phyloP scores from a whole-genome alignment of 1,139 yeast genomes.

The Geotrichum candidum region DNA sequence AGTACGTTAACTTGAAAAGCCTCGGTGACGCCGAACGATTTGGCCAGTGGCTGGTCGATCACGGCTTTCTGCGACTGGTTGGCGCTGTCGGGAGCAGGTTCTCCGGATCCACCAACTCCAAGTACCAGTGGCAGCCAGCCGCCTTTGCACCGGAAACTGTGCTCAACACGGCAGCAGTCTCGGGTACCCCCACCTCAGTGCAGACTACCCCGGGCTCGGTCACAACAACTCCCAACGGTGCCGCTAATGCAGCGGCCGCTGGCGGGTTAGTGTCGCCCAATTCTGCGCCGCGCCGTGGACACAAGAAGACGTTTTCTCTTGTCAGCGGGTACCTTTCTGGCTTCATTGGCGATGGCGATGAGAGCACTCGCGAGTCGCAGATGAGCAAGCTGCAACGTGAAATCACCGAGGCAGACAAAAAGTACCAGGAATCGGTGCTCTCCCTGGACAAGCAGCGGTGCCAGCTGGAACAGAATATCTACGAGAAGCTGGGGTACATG shows the following conservation, averaged over 20 bases:
- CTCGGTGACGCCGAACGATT: constrained; percentile 55
- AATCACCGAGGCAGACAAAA: constrained; percentile 43
- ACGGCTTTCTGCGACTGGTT: constrained; percentile 61
- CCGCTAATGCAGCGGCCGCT: not conserved
- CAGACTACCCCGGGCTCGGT: not conserved
- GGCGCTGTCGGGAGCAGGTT: constrained; percentile 56
- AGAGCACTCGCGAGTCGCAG: constrained; percentile 12
- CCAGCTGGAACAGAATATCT: constrained; percentile 59
- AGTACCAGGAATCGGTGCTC: constrained; percentile 49
- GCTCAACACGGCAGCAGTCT: not conserved
- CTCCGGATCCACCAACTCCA: constrained; percentile 70
- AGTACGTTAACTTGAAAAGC: constrained; percentile 27
- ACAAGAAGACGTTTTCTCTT: constrained; percentile 2
- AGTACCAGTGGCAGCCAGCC: constrained; percentile 74
- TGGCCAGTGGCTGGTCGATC: constrained; percentile 67
- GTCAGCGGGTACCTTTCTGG: constrained; percentile 14
- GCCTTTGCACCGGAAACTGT: constrained; percentile 33
- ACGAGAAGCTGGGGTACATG: constrained; percentile 62
- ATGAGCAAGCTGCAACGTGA: constrained; percentile 25
- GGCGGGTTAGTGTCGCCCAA: not conserved
- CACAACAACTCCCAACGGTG: not conserved
- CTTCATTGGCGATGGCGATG: constrained; percentile 2
- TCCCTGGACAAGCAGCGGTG: constrained; percentile 62
- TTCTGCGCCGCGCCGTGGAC: not conserved
- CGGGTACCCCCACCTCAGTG: not conserved